Evolutionary conservation across 306 rosid genomes (phyloP).

Genomic region (Luffa aegyptiaca): DNA sequence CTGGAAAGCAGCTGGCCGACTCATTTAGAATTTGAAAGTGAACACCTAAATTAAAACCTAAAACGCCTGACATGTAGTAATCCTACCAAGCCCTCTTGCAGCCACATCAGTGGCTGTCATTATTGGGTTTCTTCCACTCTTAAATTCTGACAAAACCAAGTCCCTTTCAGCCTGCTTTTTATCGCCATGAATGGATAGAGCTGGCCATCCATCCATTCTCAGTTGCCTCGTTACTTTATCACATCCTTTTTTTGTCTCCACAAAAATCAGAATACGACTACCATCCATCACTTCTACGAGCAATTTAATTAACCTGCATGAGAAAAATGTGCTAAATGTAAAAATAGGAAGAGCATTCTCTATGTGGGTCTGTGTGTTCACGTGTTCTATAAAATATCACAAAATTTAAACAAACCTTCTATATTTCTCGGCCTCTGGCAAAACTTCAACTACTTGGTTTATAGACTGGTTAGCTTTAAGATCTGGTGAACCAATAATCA

Average conservation of each 20-base stretch:
- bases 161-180: conserved; percentile 94
- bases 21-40: conserved; percentile 30
- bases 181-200: conserved; percentile 95
- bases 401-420: conserved; percentile 50
- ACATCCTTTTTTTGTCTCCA: conserved; percentile 92
- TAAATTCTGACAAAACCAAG: conserved; percentile 98
- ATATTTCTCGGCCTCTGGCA: conserved; percentile 69
- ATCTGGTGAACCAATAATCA: conserved; percentile 64
- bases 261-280: conserved; percentile 69
- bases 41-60: conserved; percentile 43
- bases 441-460: conserved; percentile 73
- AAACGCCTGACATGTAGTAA: conserved; percentile 60
- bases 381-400: background rate
- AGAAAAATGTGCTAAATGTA: conserved; percentile 13
- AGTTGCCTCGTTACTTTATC: conserved; percentile 84
- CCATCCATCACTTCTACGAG: conserved; percentile 71
- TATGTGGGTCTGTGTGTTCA: background rate
- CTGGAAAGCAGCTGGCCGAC: conserved; percentile 99
- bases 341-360: conserved; percentile 7
- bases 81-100: conserved; percentile 99
- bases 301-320: conserved; percentile 64
- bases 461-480: conserved; percentile 92
- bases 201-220: conserved; percentile 99
- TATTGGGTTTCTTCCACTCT: conserved; percentile 90
- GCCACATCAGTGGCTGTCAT: conserved; percentile 99